Percentiles rank a stretch among this genome's conserved stretches.
These are phyloP conservation scores for Russula ochroleuca DNA, from an alignment of 768 basidiomycete genomes.

Conservation along the genomic window DNA sequence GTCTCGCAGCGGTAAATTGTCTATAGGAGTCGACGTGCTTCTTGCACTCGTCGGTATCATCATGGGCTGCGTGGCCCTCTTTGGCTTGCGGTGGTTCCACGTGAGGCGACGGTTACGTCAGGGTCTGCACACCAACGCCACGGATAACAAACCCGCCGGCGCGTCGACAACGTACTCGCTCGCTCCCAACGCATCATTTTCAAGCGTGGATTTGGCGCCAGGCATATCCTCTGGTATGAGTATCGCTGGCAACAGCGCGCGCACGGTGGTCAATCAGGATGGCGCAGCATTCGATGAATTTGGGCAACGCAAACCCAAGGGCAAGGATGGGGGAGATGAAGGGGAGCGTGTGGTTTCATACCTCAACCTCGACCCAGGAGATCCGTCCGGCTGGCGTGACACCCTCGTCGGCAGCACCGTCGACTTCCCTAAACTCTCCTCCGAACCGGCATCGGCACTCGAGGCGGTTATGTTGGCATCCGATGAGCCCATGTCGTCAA, in stretches of 20 bases:
- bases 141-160: conserved; percentile 23
- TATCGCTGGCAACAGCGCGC: conserved; percentile 36
- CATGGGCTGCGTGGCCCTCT: conserved; percentile 49
- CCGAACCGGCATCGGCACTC: background rate
- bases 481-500: conserved; percentile 1
- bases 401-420: conserved; percentile 24
- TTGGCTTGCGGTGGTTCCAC: conserved; percentile 51
- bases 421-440: conserved; percentile 9
- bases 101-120: conserved; percentile 28
- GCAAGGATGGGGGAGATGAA: conserved; percentile 17
- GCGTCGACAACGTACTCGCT: conserved; percentile 37
- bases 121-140: conserved; percentile 21
- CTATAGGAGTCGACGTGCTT: conserved; percentile 60
- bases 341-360: conserved; percentile 13
- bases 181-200: conserved; percentile 32
- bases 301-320: conserved; percentile 20
- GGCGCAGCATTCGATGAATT: conserved; percentile 28
- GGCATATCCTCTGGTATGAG: conserved; percentile 34
- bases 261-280: conserved; percentile 30
- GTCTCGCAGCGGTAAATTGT: conserved; percentile 38
- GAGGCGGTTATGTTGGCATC: background rate
- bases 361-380: conserved; percentile 24
- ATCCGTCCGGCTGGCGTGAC: conserved; percentile 22
- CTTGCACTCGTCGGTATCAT: conserved; percentile 58
- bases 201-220: conserved; percentile 27